Evolutionary conservation across 495 filamentous ascomycete genomes (phyloP), one percentile per base, ranked within the genome.

Genomic region (Penicillium mononematosum): DNA sequence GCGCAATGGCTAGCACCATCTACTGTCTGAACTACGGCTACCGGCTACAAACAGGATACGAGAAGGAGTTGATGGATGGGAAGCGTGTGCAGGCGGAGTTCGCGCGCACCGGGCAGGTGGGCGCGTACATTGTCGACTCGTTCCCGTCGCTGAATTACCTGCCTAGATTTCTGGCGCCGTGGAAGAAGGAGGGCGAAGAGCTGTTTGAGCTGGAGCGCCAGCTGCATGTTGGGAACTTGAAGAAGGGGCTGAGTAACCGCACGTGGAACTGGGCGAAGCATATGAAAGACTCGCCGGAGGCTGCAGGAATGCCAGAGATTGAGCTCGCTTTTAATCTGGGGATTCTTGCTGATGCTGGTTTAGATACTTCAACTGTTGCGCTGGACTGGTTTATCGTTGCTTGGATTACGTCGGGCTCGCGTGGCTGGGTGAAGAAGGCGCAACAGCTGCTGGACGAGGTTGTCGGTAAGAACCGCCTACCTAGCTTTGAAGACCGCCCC

Each of bases 1-100:
- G 84, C 47, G 86, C 82, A 66, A 82, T 81, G 20, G 73, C 77
- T 14, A 81, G 84, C 9, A 80, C 83, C 8, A 82, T 84, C n/a
- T 81, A 77, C 22, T 70, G 78, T 0, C 74, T 87, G 2, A 75
- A 74, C 4, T 89, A 85, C 78, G 86, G 85, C 17, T 78, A 75
- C 27, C 63, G 61, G 10, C 53, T 80, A n/a, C 58, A 60, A 29
- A 65, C 53, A 14, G 68, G 64, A 25, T 60, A 68, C 10, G 71
- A 76, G 45, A 20, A 58, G 5, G 52, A 64, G 16, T 53, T 76
- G 7, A 29, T 29, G 16, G 56, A 63, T 0, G 58, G 25, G 25
- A 43, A 54, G 27, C 39, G 11, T 1, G 59, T 2, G 55, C 72
- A n/a, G 58, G 72, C 69, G 0, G 72, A 76, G 36, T 65, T 64